These are phyloP conservation scores for Leishmania tropica DNA, from an alignment of 208 protist genomes.

Conservation along the genomic window DNA sequence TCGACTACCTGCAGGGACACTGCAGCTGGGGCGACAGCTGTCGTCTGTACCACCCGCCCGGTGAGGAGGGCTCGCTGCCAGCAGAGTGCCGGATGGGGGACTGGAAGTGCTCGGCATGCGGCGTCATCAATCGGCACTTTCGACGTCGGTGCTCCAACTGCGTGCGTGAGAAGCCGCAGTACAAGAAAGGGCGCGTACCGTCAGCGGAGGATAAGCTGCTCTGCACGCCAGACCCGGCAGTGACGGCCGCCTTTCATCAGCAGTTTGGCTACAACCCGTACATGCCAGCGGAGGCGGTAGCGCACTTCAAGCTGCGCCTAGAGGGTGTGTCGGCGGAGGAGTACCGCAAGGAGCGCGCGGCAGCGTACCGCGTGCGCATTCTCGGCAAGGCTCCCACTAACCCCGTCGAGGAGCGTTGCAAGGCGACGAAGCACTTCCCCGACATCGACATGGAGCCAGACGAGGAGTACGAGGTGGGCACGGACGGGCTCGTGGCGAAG, in stretches of 20 bases:
- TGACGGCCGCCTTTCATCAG: conserved; percentile 49
- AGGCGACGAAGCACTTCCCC: conserved; percentile 76
- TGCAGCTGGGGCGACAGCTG: conserved; percentile 85
- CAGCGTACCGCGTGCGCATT: conserved; percentile 84
- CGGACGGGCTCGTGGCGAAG: conserved; percentile 35
- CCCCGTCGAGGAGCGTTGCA: conserved; percentile 64
- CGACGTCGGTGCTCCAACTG: conserved; percentile 90
- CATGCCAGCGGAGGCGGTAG: conserved; percentile 53
- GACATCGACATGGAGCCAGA: conserved; percentile 76
- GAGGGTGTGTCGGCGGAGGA: conserved; percentile 37
- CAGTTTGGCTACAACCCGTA: conserved; percentile 92
- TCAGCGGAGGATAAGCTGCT: conserved; percentile 74
- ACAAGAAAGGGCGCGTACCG: conserved; percentile 69
- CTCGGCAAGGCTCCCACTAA: conserved; percentile 48
- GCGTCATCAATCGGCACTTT: conserved; percentile 93
- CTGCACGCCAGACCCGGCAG: conserved; percentile 68
- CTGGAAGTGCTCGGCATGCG: conserved; percentile 91
- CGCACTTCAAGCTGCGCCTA: conserved; percentile 75
- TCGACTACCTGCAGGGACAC: conserved; percentile 91
- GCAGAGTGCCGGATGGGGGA: conserved; percentile 88
- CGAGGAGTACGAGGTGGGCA: conserved; percentile 37
- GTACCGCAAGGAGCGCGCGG: conserved; percentile 76
- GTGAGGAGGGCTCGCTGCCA: conserved; percentile 86
- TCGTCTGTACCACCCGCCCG: conserved; percentile 83
- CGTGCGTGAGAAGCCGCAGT: conserved; percentile 91